Conservation (phyloP, 78 protist species). For the Polysphondylium violaceum region DNA sequence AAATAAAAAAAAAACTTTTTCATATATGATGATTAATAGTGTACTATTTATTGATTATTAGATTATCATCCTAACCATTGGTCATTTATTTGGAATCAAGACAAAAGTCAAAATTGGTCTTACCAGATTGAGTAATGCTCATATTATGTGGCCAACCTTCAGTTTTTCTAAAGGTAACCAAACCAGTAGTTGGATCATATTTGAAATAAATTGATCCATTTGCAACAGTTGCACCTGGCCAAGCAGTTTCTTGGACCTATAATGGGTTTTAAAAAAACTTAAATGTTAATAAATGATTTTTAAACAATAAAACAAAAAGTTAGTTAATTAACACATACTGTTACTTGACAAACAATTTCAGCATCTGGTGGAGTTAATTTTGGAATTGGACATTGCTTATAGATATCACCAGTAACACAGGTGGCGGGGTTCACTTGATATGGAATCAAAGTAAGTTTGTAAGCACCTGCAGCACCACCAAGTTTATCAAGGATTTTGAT, state of each 20-base stretch:
- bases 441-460: conserved; percentile 43
- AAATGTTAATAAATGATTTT: too few relatives aligned
- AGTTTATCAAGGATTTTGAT: conserved; percentile 1
- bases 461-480: not conserved
- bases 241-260: not conserved
- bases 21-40: too few relatives aligned
- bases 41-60: too few relatives aligned
- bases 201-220: conserved; percentile 52
- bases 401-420: conserved; percentile 15
- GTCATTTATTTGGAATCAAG: too few relatives aligned
- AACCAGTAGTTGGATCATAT: conserved; percentile 25
- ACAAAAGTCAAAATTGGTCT: not conserved
- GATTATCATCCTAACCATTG: too few relatives aligned
- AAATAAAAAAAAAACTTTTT: too few relatives aligned
- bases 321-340: too few relatives aligned
- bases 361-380: conserved; percentile 28
- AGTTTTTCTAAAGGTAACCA: not conserved
- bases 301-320: too few relatives aligned
- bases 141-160: conserved; percentile 54
- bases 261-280: too few relatives aligned
- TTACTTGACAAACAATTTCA: conserved; percentile 33
- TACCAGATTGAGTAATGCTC: conserved; percentile 8
- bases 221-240: conserved; percentile 44
- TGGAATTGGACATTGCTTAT: conserved; percentile 55
- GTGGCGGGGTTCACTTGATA: conserved; percentile 1